Conservation (phyloP, 1,284 basidiomycete species). For the Malassezia pachydermatis region DNA sequence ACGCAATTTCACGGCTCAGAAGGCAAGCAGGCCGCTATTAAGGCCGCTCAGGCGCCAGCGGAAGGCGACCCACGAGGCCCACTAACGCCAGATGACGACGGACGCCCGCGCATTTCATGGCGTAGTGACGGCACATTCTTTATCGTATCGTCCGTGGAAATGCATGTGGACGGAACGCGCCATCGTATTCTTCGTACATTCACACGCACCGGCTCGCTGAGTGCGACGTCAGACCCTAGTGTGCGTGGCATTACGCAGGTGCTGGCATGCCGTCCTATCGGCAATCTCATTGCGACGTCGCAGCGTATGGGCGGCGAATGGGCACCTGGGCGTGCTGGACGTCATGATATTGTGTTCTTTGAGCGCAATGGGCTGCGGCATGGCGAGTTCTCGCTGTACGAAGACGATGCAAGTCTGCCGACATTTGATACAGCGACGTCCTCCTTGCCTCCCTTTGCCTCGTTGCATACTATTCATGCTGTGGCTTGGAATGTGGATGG, state of each 20-base stretch:
- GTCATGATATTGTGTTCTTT: slow-evolving; percentile 85
- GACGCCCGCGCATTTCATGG: slow-evolving; percentile 70
- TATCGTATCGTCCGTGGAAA: slow-evolving; percentile 64
- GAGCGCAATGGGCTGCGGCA: slow-evolving; percentile 87
- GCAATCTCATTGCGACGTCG: slow-evolving; percentile 67
- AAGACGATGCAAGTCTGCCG: slow-evolving; percentile 48
- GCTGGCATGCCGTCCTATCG: slow-evolving; percentile 77
- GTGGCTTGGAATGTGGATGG: slow-evolving; percentile 83
- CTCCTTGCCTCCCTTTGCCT: slow-evolving; percentile 15
- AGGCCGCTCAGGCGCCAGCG: slow-evolving; percentile 52
- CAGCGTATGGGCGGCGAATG: slow-evolving; percentile 65
- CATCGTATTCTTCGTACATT: slow-evolving; percentile 60
- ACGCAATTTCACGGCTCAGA: slow-evolving; percentile 96
- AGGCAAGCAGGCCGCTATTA: slow-evolving; percentile 69
- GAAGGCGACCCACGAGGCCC: slow-evolving; percentile 33
- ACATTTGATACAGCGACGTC: slow-evolving; percentile 32
- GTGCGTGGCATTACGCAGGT: slow-evolving; percentile 71
- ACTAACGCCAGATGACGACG: slow-evolving; percentile 60
- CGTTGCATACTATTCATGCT: slow-evolving; percentile 58
- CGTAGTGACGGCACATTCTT: slow-evolving; percentile 84
- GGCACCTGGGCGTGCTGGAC: slow-evolving; percentile 44
- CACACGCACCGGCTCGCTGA: slow-evolving; percentile 60
- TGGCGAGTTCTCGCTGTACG: slow-evolving; percentile 71
- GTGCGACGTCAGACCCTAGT: slow-evolving; percentile 68
- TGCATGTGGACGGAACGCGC: slow-evolving; percentile 16